Evolutionary conservation across 2,329 filamentous ascomycete species (phyloP), one percentile per base, ranked within the genome.

Genomic region (Aspergillus hiratsukae): DNA sequence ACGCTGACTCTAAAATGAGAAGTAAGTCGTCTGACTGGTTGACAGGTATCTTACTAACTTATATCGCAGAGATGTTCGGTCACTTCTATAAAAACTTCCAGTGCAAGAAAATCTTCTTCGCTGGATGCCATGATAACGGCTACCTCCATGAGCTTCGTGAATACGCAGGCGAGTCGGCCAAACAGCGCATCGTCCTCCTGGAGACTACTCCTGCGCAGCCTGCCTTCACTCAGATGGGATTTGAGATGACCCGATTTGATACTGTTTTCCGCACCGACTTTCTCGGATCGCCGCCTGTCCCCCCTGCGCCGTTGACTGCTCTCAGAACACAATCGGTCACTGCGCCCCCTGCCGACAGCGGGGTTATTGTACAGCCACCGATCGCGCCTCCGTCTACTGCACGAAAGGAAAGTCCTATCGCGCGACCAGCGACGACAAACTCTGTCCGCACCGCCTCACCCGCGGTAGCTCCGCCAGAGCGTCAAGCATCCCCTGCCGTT

Each of bases 61-160:
- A 19, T 37, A 23, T 19, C 5, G 14, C 25, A 61, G 59, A 54
- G 19, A 58, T 54, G 48, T 55, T 59, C 11, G 4, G 46, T 17
- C 59, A 61, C 43, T 59, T 35, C 21, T 59, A 61, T 48, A 35
- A 23, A 25, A 60, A 56, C n/a, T 40, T 53, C 19, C 59, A 61
- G 21, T 61, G 59, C 48, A 53, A 54, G 40, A 57, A 56, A 37
- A 61, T 61, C 28, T 61, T 61, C 51, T 61, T 59, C 40, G 55
- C 48, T 21, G 59, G 55, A n/a, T 61, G 59, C 25, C 59, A 61
- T 25, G 57, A 61, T 49, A 56, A 49, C n/a, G 52, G 52, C 14
- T 54, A 54, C 50, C 17, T 51, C 52, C 48, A 61, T 48, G 57
- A 59, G 9, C 57, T 59, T 4, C 55, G 57, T 9, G 25, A 49